Evolutionary conservation across 208 protist genomes (phyloP), one percentile per base, ranked within the genome.

Genomic region (Trypanosoma brucei): DNA sequence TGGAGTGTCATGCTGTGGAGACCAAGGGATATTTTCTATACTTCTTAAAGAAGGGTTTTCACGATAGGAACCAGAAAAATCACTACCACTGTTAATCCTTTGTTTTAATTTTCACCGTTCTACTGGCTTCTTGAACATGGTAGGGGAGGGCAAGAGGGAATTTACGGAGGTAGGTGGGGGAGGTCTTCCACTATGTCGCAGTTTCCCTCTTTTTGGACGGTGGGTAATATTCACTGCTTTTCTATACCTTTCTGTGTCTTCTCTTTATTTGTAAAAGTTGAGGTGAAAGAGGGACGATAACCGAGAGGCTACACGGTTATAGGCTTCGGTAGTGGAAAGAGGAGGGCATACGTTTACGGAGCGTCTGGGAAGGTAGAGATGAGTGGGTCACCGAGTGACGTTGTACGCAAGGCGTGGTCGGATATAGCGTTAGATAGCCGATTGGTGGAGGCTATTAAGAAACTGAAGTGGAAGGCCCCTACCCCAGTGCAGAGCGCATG

Each of bases 401-500:
- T 63, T 22, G 55, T 89, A 36, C 67, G 68, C 30, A 56, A 59
- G 13, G 75, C 82, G 53, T 96, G 91, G 91, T 64, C 70, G 7
- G 87, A 94, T 49, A 60, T 96, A 39, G 73, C 83, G 35, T 74
- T 96, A 6, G 86, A 92, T 70, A 66, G 77, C 3, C 81, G 85
- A 42, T 75, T 96, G 52, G 60, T 94, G 14, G 88, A 96, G 72
- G 86, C 88, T 3, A 56, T 96, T 42, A 79, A 68, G 36, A 71
- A 88, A 34, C 57, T 98, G 1, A 78, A 82, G 7, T 99, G 90
- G 81, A 72, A 51, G 33, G 49, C 62, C 53, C 96, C 97, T 34
- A 98, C 95, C 3, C 69, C 88, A 2, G 97, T 99, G 57, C 98
- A 99, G 77, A 69, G 72, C 45, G 89, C 97, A 38, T 84, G 93